Conservation (phyloP, 306 rosid genomes). For the Vicia villosa region DNA sequence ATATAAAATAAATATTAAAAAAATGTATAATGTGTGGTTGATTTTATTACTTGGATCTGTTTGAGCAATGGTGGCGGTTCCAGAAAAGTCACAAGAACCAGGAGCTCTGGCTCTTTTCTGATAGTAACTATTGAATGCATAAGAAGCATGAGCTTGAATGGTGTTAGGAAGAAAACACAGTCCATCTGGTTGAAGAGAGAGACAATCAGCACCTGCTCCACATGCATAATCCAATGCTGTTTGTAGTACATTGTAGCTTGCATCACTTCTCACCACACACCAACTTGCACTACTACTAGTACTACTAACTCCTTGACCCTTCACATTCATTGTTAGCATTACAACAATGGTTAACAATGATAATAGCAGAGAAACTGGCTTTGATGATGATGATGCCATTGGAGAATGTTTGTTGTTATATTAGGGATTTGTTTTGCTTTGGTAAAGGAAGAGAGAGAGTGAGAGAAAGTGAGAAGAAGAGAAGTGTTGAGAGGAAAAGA, state of each 20-base stretch:
- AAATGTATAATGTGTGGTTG: too few relatives aligned
- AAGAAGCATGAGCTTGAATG: conserved; percentile 90
- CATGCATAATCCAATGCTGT: conserved; percentile 86
- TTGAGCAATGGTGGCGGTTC: conserved; percentile 78
- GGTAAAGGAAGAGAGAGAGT: conserved; percentile 59
- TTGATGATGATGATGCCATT: conserved; percentile 49
- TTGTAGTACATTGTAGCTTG: conserved; percentile 52
- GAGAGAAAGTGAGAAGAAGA: neutral
- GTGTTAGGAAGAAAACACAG: conserved; percentile 89
- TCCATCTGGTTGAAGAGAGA: conserved; percentile 56
- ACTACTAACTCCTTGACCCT: conserved; percentile 17
- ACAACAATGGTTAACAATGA: neutral
- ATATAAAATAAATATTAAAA: neutral
- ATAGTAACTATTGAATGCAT: conserved; percentile 82
- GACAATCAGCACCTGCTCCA: conserved; percentile 73
- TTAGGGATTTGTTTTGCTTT: conserved; percentile 29
- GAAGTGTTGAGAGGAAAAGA: conserved; percentile 30
- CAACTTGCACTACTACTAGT: conserved; percentile 46
- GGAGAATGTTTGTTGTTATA: conserved; percentile 41
- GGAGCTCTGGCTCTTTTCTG: conserved; percentile 64
- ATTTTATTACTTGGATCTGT: conserved; percentile 72
- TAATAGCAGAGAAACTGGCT: neutral
- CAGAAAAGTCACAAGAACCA: conserved; percentile 78
- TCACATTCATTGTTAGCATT: neutral
- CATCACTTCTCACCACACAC: conserved; percentile 89